Base-by-base conservation (phyloP, 148 eudicot species). In the Polygonum maritimum region DNA sequence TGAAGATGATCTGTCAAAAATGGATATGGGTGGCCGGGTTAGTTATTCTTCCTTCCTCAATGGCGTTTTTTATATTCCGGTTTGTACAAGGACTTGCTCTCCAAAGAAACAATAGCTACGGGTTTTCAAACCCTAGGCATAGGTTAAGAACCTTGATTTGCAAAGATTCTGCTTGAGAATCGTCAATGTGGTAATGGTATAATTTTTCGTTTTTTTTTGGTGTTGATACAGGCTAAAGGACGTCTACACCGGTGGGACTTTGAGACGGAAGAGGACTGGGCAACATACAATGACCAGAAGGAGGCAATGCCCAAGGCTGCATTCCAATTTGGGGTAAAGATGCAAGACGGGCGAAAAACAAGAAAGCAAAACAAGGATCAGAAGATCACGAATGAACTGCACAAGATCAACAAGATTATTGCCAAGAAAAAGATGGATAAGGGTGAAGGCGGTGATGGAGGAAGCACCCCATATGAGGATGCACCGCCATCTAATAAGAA, bases 21-120 rank as follows among this genome's bases (percentile, higher is more conserved):
- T 95, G 98, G 98, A 95, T 83, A 95, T 95, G 98, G 98, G 98
- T 73, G 96, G 97, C 16, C 93, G 98, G 75, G 98, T 95, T 81
- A 84, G 98, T 84, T 69, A 48, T 79, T 70, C 54, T 72, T 48
- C 51, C 26, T 6, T 35, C 26, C 54, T 39, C n/a, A 67, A 36
- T 5, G 7, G 4, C 7, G 3, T 13, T 5, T 13, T 5, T 63
- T 21, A 9, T 18, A 57, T 33, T 5, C 21, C 31, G 7, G 21
- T 21, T 14, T 2, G 57, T 13, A 16, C 1, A 51, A 18, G n/a
- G 18, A 51, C 19, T 51, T 44, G 6, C 9, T 44, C 9, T 44
- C 9, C 47, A 44, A 44, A 13, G 16, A 49, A 49, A 16, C 15
- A 49, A 16, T 49, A 49, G 57, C 15, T 6, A 44, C 11, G 9